Percentiles rank a stretch among this genome's conserved stretches.
Conservation (phyloP, 192 early-diverging fungal genomes). For the Pilaira anomala region DNA sequence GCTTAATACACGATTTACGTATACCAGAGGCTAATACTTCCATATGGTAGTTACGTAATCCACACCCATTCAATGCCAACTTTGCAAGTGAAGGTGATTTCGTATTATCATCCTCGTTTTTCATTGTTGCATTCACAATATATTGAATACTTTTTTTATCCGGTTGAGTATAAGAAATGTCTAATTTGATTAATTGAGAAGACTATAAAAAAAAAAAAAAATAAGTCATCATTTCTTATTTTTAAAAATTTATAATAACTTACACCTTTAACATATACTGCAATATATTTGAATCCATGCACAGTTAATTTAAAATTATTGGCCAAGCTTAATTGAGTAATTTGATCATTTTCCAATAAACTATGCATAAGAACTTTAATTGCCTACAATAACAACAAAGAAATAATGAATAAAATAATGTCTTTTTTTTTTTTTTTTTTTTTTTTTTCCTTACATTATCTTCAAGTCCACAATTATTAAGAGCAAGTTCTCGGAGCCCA, state of each 20-base stretch:
- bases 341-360: conserved; percentile 61
- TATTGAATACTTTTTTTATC: conserved; percentile 68
- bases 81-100: conserved; percentile 7
- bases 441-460: conserved; percentile 52
- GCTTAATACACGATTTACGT: conserved; percentile 28
- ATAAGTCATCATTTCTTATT: no score
- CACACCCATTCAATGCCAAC: conserved; percentile 26
- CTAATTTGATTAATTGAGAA: conserved; percentile 57
- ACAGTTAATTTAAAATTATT: conserved; percentile 67
- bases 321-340: conserved; percentile 63
- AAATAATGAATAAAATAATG: no score
- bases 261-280: conserved; percentile 69
- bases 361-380: conserved; percentile 69
- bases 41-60: conserved; percentile 14
- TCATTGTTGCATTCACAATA: conserved; percentile 59
- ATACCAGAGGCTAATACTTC: conserved; percentile 39
- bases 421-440: background rate
- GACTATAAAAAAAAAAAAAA: conserved; percentile 47
- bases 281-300: conserved; percentile 72
- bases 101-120: background rate
- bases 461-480: conserved; percentile 69
- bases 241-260: conserved; percentile 1
- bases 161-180: conserved; percentile 67
- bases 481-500: conserved; percentile 62
- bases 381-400: conserved; percentile 34